Conservation (phyloP, 139 green algal species). For the Chlamydomonas sp. region DNA sequence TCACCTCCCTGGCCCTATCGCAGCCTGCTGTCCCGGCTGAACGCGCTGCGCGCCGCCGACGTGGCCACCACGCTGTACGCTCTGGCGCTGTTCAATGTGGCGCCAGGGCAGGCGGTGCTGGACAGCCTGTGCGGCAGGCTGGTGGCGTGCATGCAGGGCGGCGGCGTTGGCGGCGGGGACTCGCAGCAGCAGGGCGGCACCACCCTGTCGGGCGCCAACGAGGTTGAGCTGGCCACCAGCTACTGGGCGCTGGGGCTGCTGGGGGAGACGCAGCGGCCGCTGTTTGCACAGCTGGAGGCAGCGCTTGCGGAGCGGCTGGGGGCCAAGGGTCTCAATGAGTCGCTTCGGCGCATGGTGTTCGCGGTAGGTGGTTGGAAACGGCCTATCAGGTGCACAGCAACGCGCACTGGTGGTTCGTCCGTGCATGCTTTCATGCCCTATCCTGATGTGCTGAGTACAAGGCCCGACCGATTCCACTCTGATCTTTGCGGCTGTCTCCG, state of each 20-base stretch:
- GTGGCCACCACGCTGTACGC: constrained; percentile 33
- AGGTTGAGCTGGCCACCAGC: constrained; percentile 36
- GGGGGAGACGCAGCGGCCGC: constrained; percentile 14
- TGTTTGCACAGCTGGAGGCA: constrained; percentile 1
- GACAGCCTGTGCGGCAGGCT: not conserved
- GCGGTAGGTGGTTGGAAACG: constrained; percentile 18
- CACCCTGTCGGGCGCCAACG: not conserved
- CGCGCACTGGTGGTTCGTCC: not conserved
- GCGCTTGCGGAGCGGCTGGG: constrained; percentile 38
- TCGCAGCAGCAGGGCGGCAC: not conserved
- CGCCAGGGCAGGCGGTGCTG: constrained; percentile 10
- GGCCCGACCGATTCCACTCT: too few relatives aligned
- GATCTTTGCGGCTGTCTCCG: not conserved
- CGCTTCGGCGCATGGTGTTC: constrained; percentile 41
- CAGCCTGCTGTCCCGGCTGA: constrained; percentile 7
- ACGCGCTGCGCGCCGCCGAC: constrained; percentile 31
- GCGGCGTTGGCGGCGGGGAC: not conserved
- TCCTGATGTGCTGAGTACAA: not conserved
- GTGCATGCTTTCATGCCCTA: not conserved
- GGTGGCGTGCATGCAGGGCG: not conserved
- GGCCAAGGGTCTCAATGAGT: not conserved
- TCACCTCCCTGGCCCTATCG: not conserved
- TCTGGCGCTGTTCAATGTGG: constrained; percentile 42
- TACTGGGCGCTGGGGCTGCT: constrained; percentile 54
- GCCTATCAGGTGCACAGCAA: not conserved